phyloP scores from a whole-genome alignment of 2,329 filamentous ascomycete genomes.

The Cladosporium sp. region DNA sequence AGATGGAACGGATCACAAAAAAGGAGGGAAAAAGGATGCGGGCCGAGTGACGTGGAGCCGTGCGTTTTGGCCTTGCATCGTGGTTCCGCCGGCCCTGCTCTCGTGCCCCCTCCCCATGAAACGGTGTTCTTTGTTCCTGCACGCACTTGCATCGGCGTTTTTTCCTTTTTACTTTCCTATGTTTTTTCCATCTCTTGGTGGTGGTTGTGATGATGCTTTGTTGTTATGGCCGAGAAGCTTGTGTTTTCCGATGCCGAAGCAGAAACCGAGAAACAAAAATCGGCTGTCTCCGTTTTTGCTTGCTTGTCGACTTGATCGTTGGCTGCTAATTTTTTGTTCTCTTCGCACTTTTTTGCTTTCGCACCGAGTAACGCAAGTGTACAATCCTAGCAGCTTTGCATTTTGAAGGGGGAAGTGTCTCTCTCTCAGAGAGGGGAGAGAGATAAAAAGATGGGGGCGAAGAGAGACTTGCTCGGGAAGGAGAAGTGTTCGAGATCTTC shows the following conservation, averaged over 20 bases:
- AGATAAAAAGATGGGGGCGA: neutral
- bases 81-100: constrained; percentile 15
- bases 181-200: neutral
- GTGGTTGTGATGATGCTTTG: neutral
- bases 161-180: neutral
- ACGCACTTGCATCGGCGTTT: constrained; percentile 17
- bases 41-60: constrained; percentile 16
- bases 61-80: constrained; percentile 14
- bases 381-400: neutral
- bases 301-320: neutral
- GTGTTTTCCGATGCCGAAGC: neutral
- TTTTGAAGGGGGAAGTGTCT: neutral
- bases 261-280: neutral
- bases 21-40: constrained; percentile 1
- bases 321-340: neutral
- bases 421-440: neutral
- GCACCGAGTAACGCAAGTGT: neutral
- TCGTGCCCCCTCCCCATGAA: neutral
- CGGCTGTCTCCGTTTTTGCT: neutral
- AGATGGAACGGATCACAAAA: constrained; percentile 15
- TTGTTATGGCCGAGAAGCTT: neutral
- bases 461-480: neutral
- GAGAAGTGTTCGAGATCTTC: neutral
- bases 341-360: neutral
- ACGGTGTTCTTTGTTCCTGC: neutral